Evolutionary conservation across 2,329 filamentous ascomycete genomes (phyloP).

Genomic region (Trematosphaeria pertusa): DNA sequence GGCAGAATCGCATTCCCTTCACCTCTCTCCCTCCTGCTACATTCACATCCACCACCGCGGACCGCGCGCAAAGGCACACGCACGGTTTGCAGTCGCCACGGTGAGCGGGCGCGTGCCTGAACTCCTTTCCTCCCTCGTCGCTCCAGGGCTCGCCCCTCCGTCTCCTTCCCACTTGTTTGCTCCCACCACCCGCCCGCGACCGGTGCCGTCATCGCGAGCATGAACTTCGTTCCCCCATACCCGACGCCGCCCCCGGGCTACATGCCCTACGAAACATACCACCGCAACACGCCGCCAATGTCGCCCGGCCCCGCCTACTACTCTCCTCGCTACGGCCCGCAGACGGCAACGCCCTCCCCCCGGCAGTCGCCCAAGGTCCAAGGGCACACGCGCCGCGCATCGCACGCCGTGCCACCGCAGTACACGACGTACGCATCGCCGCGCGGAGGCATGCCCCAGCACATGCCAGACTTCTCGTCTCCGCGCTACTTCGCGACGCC

Average conservation of each 20-base stretch:
- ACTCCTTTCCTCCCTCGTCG: conserved; percentile 20
- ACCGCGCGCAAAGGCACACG: conserved; percentile 29
- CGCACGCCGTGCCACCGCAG: conserved; percentile 56
- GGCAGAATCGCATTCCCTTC: conserved; percentile 37
- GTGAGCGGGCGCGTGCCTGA: conserved; percentile 45
- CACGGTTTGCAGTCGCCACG: conserved; percentile 40
- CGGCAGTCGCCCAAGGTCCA: conserved; percentile 54
- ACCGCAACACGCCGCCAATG: conserved; percentile 46
- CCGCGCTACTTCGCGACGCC: conserved; percentile 55
- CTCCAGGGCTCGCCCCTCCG: conserved; percentile 6
- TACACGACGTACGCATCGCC: conserved; percentile 48
- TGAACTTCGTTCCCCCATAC: conserved; percentile 45
- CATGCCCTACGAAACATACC: conserved; percentile 41
- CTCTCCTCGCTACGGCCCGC: conserved; percentile 59
- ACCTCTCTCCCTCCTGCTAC: conserved; percentile 42
- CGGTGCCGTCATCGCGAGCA: conserved; percentile 20
- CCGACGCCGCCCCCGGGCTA: conserved; percentile 46
- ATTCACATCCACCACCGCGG: conserved; percentile 27
- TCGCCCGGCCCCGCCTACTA: conserved; percentile 61
- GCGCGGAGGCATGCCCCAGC: conserved; percentile 50
- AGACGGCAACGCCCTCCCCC: conserved; percentile 56
- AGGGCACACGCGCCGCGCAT: conserved; percentile 64
- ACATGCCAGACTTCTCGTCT: conserved; percentile 49
- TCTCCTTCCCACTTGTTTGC: conserved; percentile 10
- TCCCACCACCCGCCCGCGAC: conserved; percentile 9